Base-by-base conservation (phyloP, 2,329 filamentous ascomycete species). In the Uncinocarpus reesii region DNA sequence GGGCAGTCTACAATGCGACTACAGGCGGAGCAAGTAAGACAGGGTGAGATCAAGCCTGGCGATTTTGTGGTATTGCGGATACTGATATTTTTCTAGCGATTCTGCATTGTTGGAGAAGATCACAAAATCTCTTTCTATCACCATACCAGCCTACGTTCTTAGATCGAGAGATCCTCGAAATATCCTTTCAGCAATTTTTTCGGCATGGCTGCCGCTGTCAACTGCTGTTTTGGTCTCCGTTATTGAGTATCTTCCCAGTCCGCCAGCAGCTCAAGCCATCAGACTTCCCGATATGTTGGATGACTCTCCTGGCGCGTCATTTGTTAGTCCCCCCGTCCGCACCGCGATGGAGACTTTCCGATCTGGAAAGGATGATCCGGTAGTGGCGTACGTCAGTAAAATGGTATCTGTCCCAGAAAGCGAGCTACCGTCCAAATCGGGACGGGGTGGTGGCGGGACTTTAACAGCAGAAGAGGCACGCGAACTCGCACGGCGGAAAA, bases 331-430 rank as follows among this genome's bases (percentile, higher is more conserved):
- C 1, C 69, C 73, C 5, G 70, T 96, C 47, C 83, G 80, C 56
- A 73, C 84, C n/a, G 86, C 90, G 4, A 90, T 96, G 81, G 69
- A 84, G 1, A 74, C 80, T 0, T 95, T 94, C 62, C 85, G 84
- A 59, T 78, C 78, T 2, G 75, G 74, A 0, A 73, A 77, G 32
- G 74, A 80, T 0, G 83, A 84, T 49, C 89, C 90, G 0, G 80
- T 94, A 0, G 86, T 98, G 1, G 90, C 86, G 7, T 98, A 95
- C 56, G 86, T 98, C 52, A 96, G 90, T 69, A 98, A 98, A 65
- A 95, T 98, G 88, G 86, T 96, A 1, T 92, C 92, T 0, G 76
- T 98, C 10, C 90, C 88, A 0, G 86, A 93, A 60, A 95, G 86
- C 65, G 90, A 98, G 58, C 72, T 98, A 4, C 85, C 86, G 0